Conservation (phyloP, 371 early-diverging fungal genomes). For the Lichtheimia hyalospora region DNA sequence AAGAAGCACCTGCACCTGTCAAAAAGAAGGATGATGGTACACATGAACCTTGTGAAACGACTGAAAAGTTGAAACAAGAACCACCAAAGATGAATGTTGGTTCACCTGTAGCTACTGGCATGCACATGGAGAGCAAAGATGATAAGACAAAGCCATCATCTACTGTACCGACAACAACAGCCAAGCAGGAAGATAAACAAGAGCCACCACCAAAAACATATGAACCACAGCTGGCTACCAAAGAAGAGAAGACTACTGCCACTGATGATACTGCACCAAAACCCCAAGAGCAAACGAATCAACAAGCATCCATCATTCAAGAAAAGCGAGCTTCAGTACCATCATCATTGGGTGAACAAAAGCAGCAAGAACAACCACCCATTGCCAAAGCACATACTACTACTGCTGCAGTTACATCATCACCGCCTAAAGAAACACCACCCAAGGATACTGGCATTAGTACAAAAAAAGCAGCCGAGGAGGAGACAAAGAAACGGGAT, state of each 20-base stretch:
- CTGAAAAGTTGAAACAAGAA: not conserved
- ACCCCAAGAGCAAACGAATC: not conserved
- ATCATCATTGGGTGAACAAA: not conserved
- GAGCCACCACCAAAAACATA: too few species aligned
- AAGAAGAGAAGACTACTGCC: too few species aligned
- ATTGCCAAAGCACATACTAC: not conserved
- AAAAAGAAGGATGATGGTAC: too few species aligned
- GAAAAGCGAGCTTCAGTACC: too few species aligned
- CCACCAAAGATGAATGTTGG: not conserved
- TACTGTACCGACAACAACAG: not conserved
- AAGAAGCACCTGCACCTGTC: not conserved
- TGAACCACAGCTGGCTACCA: too few species aligned
- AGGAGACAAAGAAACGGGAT: not conserved
- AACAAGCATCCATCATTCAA: not conserved
- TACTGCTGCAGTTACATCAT: not conserved
- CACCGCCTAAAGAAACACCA: conserved; percentile 1
- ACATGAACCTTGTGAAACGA: too few species aligned
- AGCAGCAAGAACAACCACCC: not conserved
- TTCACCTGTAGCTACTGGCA: too few species aligned
- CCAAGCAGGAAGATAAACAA: not conserved
- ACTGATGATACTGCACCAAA: too few species aligned
- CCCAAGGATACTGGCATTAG: not conserved
- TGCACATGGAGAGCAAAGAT: not conserved
- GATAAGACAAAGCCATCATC: not conserved
- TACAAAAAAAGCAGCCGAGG: not conserved